A percentile compares a stretch with the other conserved stretches of the same genome.
Evolutionary conservation across 805 yeast species (phyloP).

Genomic region (Lipomyces starkeyi): DNA sequence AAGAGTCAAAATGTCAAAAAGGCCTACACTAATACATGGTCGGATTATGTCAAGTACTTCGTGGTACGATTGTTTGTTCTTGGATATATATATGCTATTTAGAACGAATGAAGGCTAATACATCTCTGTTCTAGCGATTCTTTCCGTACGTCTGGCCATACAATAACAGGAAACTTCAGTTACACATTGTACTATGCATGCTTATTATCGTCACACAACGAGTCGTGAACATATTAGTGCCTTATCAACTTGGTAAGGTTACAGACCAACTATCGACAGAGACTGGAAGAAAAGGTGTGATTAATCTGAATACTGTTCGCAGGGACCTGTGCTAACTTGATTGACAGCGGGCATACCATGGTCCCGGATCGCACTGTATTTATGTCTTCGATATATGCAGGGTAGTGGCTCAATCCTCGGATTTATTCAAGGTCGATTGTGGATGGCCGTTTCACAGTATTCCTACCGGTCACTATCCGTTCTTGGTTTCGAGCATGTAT

Average conservation of each 20-base stretch:
- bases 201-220: slow-evolving; percentile 26
- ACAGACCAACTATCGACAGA: slow-evolving; percentile 28
- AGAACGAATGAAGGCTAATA: neutral
- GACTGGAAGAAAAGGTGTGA: slow-evolving; percentile 5
- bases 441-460: slow-evolving; percentile 32
- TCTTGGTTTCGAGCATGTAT: slow-evolving; percentile 29
- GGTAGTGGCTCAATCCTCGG: slow-evolving; percentile 35
- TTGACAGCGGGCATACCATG: slow-evolving; percentile 24
- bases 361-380: slow-evolving; percentile 26
- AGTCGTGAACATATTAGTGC: slow-evolving; percentile 31
- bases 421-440: slow-evolving; percentile 22
- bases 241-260: slow-evolving; percentile 34
- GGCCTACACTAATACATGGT: neutral
- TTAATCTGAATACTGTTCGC: neutral
- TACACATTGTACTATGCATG: slow-evolving; percentile 28
- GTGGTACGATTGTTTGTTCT: slow-evolving; percentile 11
- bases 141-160: slow-evolving; percentile 36
- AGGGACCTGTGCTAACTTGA: neutral
- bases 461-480: slow-evolving; percentile 26
- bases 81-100: no score
- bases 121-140: slow-evolving; percentile 18
- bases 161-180: slow-evolving; percentile 24
- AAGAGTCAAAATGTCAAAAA: neutral
- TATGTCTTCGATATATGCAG: slow-evolving; percentile 31
- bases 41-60: slow-evolving; percentile 20